Conservation (phyloP, 305 asterid genomes). For the Fraxinus greggii region DNA sequence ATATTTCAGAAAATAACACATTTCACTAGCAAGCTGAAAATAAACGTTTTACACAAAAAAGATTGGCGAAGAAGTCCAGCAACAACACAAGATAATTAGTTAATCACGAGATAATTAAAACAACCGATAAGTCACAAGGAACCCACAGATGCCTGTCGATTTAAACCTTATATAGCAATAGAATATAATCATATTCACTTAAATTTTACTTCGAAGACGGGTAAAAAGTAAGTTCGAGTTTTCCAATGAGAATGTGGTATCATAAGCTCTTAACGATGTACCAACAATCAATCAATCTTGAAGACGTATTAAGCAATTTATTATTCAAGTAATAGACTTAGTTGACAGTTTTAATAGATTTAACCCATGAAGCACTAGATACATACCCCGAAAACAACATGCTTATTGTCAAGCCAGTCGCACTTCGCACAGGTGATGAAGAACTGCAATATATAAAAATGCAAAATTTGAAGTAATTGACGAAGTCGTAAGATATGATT, state of each 20-base stretch:
- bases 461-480: constrained; percentile 25
- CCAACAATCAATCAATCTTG: background rate
- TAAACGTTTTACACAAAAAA: background rate
- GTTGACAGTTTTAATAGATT: background rate
- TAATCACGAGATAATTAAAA: background rate
- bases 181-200: background rate
- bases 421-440: constrained; percentile 90
- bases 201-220: background rate
- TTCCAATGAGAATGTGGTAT: background rate
- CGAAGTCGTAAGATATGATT: background rate
- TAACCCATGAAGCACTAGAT: constrained; percentile 8
- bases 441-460: constrained; percentile 51
- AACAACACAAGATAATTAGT: background rate
- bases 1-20: constrained; percentile 9
- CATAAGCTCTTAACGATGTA: background rate
- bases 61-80: background rate
- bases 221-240: background rate
- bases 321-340: background rate
- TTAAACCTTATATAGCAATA: background rate
- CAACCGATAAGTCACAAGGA: background rate
- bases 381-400: constrained; percentile 94
- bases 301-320: background rate
- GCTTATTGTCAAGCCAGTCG: constrained; percentile 98
- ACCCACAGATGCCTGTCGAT: background rate
- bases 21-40: background rate